Percentiles rank a stretch among this genome's conserved stretches.
Conservation (phyloP, 208 protist species). For the Leptomonas pyrrhocoris region DNA sequence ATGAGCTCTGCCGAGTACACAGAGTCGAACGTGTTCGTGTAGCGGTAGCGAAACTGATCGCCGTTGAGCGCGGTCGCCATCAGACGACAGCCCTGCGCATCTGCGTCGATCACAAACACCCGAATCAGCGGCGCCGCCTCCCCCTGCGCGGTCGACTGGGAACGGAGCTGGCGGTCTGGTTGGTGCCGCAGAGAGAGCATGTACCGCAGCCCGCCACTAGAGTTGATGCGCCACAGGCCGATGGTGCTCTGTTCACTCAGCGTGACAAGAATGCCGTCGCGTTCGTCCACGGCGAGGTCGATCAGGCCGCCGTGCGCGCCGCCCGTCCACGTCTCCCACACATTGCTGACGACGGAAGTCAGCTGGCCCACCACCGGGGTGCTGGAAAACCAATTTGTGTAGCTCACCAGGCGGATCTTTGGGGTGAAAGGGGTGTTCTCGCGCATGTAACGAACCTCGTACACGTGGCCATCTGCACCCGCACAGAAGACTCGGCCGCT, state of each 20-base stretch:
- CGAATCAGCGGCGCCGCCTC: slow-evolving; percentile 42
- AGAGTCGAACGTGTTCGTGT: slow-evolving; percentile 47
- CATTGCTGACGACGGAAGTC: slow-evolving; percentile 40
- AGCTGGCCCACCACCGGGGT: slow-evolving; percentile 68
- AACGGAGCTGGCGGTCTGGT: slow-evolving; percentile 28
- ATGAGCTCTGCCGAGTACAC: slow-evolving; percentile 48
- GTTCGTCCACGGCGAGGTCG: slow-evolving; percentile 75
- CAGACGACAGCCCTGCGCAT: slow-evolving; percentile 73
- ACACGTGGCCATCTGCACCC: slow-evolving; percentile 77
- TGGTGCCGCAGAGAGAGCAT: slow-evolving; percentile 50
- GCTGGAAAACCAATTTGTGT: slow-evolving; percentile 44
- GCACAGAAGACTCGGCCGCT: slow-evolving; percentile 78
- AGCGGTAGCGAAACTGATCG: slow-evolving; percentile 86
- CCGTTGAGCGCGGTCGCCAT: slow-evolving; percentile 72
- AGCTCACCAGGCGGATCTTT: slow-evolving; percentile 78
- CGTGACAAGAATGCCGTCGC: slow-evolving; percentile 65
- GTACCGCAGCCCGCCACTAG: slow-evolving; percentile 47
- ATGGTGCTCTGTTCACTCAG: slow-evolving; percentile 76
- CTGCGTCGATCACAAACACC: slow-evolving; percentile 72
- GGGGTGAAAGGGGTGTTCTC: slow-evolving; percentile 69
- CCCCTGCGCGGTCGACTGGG: slow-evolving; percentile 1
- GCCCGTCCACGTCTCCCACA: slow-evolving; percentile 61
- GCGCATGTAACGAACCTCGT: slow-evolving; percentile 78
- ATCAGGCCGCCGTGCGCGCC: slow-evolving; percentile 54
- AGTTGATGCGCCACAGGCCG: slow-evolving; percentile 63